Percentiles rank a stretch among this genome's conserved stretches.
phyloP scores from a whole-genome alignment of 2,329 filamentous ascomycete species.

The Diaporthe batatas region DNA sequence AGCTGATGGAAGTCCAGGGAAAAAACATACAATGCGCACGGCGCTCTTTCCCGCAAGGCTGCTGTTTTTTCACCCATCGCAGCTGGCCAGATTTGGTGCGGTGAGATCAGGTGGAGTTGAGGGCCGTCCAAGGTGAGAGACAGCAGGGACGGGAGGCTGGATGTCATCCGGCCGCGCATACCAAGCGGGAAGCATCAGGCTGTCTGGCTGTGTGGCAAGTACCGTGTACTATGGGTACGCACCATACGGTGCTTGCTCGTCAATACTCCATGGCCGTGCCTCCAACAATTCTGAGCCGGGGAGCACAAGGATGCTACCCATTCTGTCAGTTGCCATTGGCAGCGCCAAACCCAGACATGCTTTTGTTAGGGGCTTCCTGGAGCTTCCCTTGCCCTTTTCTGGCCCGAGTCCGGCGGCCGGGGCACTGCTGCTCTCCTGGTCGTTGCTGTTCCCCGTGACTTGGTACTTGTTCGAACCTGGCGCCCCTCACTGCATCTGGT shows the following conservation, averaged over 20 bases:
- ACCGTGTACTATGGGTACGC: conserved; percentile 26
- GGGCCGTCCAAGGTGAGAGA: neutral
- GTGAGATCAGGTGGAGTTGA: neutral
- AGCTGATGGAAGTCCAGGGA: neutral
- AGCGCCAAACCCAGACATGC: conserved; percentile 29
- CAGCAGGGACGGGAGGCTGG: conserved; percentile 14
- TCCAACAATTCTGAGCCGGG: conserved; percentile 30
- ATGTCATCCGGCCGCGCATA: conserved; percentile 30
- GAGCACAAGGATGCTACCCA: conserved; percentile 36
- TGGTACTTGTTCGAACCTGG: neutral
- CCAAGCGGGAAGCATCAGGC: conserved; percentile 36
- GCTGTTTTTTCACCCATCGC: neutral
- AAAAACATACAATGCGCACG: neutral
- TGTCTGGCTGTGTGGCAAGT: conserved; percentile 2
- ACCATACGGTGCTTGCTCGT: conserved; percentile 11
- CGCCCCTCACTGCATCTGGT: neutral
- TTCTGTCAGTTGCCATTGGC: neutral
- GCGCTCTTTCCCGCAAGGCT: neutral
- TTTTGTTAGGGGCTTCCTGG: conserved; percentile 31
- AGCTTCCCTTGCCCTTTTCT: conserved; percentile 2
- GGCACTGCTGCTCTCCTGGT: neutral
- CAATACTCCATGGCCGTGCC: conserved; percentile 28
- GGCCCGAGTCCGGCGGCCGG: conserved; percentile 10
- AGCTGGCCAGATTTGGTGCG: neutral
- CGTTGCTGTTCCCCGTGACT: neutral